Percentiles rank a stretch among this genome's conserved stretches.
These are phyloP conservation scores for Triticum dicoccoides DNA, from an alignment of 176 grass and related monocot species.

Conservation along the genomic window DNA sequence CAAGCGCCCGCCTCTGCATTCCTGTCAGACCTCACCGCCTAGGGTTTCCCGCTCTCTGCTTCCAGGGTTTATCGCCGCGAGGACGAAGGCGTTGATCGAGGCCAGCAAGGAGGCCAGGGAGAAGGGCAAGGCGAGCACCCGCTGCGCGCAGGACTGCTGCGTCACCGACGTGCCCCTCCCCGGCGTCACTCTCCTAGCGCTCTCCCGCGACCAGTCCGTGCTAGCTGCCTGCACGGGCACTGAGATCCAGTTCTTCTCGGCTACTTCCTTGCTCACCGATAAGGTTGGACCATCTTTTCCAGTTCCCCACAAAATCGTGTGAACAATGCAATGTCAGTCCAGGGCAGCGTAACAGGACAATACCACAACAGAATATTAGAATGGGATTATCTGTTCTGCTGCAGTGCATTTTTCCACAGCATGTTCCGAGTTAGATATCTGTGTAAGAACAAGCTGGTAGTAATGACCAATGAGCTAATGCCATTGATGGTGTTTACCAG, in stretches of 20 bases:
- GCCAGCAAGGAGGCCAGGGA: conserved; percentile 64
- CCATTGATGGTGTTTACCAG: neutral
- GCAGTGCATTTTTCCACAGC: neutral
- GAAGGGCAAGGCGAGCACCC: conserved; percentile 64
- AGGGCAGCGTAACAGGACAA: neutral
- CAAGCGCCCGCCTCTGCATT: neutral
- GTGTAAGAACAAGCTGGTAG: neutral
- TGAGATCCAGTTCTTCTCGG: conserved; percentile 78
- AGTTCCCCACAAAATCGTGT: neutral
- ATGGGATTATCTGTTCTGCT: neutral
- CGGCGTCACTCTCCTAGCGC: conserved; percentile 56
- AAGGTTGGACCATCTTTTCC: conserved; percentile 22
- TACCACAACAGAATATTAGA: neutral
- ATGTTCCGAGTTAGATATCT: neutral
- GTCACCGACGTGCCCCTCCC: conserved; percentile 63
- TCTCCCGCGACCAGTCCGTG: conserved; percentile 67
- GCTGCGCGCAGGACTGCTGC: conserved; percentile 61
- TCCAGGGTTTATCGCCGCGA: conserved; percentile 79
- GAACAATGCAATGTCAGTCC: neutral
- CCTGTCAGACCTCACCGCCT: neutral
- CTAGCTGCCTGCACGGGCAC: conserved; percentile 50
- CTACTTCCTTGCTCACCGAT: conserved; percentile 62
- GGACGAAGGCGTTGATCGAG: conserved; percentile 68
- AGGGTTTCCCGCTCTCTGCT: conserved; percentile 19
- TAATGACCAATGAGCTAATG: neutral